A percentile compares a stretch with the other conserved stretches of the same genome.
These are phyloP conservation scores for Fraxinus quadrangulata DNA, from an alignment of 257 asterid genomes.

Conservation along the genomic window DNA sequence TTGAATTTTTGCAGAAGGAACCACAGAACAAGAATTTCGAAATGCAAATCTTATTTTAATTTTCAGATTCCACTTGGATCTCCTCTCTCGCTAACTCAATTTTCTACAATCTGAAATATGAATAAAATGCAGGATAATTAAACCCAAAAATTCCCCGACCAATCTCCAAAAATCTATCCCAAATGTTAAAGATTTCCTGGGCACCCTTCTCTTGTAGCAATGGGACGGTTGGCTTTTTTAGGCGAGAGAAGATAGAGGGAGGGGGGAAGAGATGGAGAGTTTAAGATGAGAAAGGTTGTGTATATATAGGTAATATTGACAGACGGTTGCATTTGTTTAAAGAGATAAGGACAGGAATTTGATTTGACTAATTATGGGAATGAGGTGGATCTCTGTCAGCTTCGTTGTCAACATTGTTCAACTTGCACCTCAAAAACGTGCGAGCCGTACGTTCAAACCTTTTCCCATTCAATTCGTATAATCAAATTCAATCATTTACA, in stretches of 20 bases:
- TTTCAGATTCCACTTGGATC: background rate
- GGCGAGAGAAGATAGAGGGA: background rate
- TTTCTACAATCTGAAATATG: background rate
- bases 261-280: background rate
- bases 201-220: background rate
- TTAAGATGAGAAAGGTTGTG: background rate
- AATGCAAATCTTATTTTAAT: background rate
- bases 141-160: background rate
- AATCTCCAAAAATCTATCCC: conserved; percentile 9
- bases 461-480: background rate
- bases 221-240: conserved; percentile 23
- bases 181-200: conserved; percentile 19
- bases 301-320: background rate
- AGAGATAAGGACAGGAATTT: conserved; percentile 1
- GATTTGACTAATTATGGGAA: background rate
- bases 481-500: too few species aligned
- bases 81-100: background rate
- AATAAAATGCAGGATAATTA: background rate
- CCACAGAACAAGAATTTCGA: background rate
- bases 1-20: background rate
- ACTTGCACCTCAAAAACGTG: conserved; percentile 8
- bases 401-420: background rate
- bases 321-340: background rate
- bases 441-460: background rate
- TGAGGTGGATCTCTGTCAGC: conserved; percentile 24